Evolutionary conservation across 108 stramenopile species (phyloP), one percentile per base, ranked within the genome.

Genomic region (Asterionellopsis glacialis): DNA sequence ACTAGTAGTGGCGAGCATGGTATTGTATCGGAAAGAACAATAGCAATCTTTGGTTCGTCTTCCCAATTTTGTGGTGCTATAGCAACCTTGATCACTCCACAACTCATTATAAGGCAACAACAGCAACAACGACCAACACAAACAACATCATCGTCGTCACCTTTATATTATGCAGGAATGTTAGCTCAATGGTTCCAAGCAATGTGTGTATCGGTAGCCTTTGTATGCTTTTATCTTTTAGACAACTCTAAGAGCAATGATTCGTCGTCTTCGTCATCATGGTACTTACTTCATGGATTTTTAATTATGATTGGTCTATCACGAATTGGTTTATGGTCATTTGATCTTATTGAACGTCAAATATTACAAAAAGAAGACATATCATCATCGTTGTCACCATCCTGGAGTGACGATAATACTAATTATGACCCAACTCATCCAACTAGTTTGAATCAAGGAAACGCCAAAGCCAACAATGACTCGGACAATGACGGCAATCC

Each of bases 261-360:
- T 21, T 19, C 45, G 2, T 5, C 33, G 2, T 5, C 5, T 5
- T 5, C 7, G 33, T 33, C 33, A 7, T 5, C 33, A 5, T 33
- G 33, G 33, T 33, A 33, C 45, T 47, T 19, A 4, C n/a, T 47
- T 16, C 45, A 16, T 47, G 45, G 18, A 4, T 47, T 47, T 47
- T 47, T 47, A 9, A 4, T 47, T 4, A 7, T 1, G 2, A 9
- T 47, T 4, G 45, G 16, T 16, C 4, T 21, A 16, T 47, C 45
- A 19, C 45, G 45, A 47, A 47, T 21, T 16, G 45, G 45, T 2
- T 21, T 47, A 16, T 47, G 19, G 18, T 16, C 19, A 16, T 47
- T 47, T 47, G 45, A 47, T 47, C 19, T 47, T 16, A 9, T 21
- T 2, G 45, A 47, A 47, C 45, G 45, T 21, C 45, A 47, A 47